phyloP scores from a whole-genome alignment of 2,329 filamentous ascomycete genomes.

The Scytalidium lignicola region DNA sequence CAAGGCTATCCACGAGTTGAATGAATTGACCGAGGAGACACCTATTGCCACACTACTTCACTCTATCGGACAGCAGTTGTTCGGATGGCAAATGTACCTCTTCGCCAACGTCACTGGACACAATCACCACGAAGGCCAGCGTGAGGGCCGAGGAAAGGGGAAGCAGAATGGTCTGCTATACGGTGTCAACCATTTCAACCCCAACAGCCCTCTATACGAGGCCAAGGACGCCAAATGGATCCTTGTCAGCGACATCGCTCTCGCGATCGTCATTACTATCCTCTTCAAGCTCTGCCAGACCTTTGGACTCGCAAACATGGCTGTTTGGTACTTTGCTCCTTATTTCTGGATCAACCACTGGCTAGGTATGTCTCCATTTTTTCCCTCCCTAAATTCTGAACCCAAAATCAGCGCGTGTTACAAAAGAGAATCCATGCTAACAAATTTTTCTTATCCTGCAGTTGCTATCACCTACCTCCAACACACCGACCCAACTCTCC shows the following conservation, averaged over 20 bases:
- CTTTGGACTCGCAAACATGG: constrained; percentile 80
- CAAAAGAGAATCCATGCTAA: constrained; percentile 18
- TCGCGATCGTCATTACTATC: constrained; percentile 54
- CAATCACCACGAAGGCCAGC: constrained; percentile 86
- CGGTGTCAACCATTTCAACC: constrained; percentile 94
- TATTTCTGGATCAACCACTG: constrained; percentile 99
- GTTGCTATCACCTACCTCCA: constrained; percentile 97
- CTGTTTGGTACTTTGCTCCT: constrained; percentile 91
- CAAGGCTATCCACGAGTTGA: constrained; percentile 71
- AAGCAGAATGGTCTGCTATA: constrained; percentile 77
- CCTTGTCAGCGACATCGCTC: constrained; percentile 77
- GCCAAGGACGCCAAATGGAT: constrained; percentile 86
- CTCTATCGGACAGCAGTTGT: constrained; percentile 78
- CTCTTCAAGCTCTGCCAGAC: constrained; percentile 61
- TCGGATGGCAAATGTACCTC: constrained; percentile 92
- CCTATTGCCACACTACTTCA: constrained; percentile 73
- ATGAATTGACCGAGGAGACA: constrained; percentile 90
- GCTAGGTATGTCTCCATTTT: constrained; percentile 67
- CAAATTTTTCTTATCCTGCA: constrained; percentile 28
- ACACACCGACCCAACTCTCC: constrained; percentile 90
- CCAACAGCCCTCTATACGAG: constrained; percentile 84
- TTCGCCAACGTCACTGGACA: constrained; percentile 91
- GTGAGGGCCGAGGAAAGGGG: constrained; percentile 87
- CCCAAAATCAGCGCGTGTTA: not conserved
- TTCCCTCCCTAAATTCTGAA: not conserved